Evolutionary conservation across 495 filamentous ascomycete species (phyloP), one percentile per base, ranked within the genome.

Genomic region (Neurospora sp.): DNA sequence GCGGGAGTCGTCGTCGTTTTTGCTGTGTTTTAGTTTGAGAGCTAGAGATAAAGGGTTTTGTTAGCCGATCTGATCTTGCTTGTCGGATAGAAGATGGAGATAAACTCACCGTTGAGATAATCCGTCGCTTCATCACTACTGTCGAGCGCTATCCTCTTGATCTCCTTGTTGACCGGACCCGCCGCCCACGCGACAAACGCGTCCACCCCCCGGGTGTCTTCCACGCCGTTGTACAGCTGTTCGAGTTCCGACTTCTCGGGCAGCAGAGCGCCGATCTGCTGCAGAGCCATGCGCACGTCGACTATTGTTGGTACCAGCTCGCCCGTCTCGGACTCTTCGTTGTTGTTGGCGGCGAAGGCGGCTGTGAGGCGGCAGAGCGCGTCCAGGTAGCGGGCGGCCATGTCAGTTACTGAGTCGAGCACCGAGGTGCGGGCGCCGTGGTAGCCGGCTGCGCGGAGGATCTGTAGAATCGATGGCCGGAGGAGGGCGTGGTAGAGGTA

Each of bases 381-480:
- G 73, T 88, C 82, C 40, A 97, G 79, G 81, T 97, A 94, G 73
- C 89, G 89, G 3, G 88, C 89, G 0, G 92, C 88, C 9, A 97
- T 82, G 76, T 96, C 91, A 22, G 91, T 88, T 11, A 97, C 75
- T 16, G 91, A 87, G 81, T 97, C 94, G 18, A 96, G 82, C 20
- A 94, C 93, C 1, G 90, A 89, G 5, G 91, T 89, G 38, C 88
- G 87, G 3, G 92, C 91, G 8, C 88, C 82, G 76, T 94, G 91
- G 81, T 94, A 97, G 82, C 94, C 94, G 40, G 92, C 87, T 40
- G 93, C 93, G 76, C 94, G 92, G 40, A 97, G 88, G 78, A 96
- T 94, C 75, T 96, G 92, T 71, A 97, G 88, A 72, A 96, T 87
- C 40, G 89, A 88, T 3, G 94, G 94, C 31, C 92, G 91, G 35